Conservation (phyloP, 192 early-diverging fungal species). For the Gigaspora rosea region DNA sequence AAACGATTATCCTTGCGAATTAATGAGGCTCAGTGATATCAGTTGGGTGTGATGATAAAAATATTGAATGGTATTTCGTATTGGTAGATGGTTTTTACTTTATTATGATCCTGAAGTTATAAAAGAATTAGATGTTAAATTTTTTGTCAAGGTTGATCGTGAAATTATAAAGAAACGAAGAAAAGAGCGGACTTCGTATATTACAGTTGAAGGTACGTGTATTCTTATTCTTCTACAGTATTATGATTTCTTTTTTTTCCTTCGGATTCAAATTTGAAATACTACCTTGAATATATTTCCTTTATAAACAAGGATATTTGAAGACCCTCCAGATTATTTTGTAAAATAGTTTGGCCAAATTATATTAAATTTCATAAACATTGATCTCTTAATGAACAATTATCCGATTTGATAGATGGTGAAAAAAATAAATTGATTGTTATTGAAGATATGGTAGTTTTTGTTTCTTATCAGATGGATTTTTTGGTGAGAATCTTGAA, state of each 20-base stretch:
- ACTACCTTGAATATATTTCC: too few species aligned
- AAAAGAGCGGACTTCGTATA: constrained; percentile 62
- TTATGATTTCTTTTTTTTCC: too few species aligned
- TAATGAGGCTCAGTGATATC: neutral
- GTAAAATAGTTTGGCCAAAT: constrained; percentile 74
- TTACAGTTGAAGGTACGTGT: constrained; percentile 62
- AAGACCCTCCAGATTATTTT: constrained; percentile 78
- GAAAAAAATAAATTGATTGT: too few species aligned
- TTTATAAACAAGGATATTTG: constrained; percentile 50
- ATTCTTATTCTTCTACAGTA: too few species aligned
- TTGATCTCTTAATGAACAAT: too few species aligned
- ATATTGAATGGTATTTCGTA: constrained; percentile 38
- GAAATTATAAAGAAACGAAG: constrained; percentile 65
- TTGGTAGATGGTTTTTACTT: constrained; percentile 84
- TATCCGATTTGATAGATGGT: too few species aligned
- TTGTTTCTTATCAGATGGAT: too few species aligned
- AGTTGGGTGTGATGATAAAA: neutral
- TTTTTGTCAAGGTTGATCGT: constrained; percentile 63
- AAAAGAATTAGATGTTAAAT: constrained; percentile 47
- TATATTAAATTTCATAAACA: constrained; percentile 41
- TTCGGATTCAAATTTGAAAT: too few species aligned
- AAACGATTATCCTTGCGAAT: neutral
- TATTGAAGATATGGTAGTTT: too few species aligned
- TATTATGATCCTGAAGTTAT: constrained; percentile 53
- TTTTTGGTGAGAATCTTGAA: too few species aligned